A percentile compares a stretch with the other conserved stretches of the same genome.
These are phyloP conservation scores for Ananas comosus DNA, from an alignment of 176 grass and related monocot species.

Conservation along the genomic window DNA sequence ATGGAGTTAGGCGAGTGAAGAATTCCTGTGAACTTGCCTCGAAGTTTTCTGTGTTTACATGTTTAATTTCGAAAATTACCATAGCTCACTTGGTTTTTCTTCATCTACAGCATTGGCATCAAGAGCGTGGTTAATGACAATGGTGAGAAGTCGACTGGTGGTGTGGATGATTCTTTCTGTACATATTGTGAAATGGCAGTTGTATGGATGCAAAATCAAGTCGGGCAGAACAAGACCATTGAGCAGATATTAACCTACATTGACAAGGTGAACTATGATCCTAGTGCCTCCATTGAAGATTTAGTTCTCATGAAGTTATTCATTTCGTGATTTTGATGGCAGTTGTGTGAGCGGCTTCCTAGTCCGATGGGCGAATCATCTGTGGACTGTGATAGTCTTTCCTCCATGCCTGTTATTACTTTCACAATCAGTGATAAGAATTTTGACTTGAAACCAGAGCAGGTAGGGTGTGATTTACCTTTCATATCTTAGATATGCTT, in stretches of 20 bases:
- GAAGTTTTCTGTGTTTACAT: not conserved
- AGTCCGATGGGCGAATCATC: conserved; percentile 39
- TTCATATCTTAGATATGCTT: not conserved
- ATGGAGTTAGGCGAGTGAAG: conserved; percentile 18
- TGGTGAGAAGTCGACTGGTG: not conserved
- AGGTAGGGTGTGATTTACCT: conserved; percentile 24
- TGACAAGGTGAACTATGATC: conserved; percentile 25
- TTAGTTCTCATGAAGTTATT: not conserved
- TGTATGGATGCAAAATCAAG: conserved; percentile 39
- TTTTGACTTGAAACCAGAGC: conserved; percentile 37
- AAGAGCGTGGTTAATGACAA: conserved; percentile 27
- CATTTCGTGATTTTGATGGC: conserved; percentile 1
- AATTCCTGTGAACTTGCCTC: not conserved
- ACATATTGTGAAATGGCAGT: conserved; percentile 39
- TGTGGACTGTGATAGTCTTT: conserved; percentile 37
- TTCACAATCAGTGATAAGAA: conserved; percentile 43
- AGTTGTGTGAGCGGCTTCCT: conserved; percentile 43
- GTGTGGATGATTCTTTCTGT: conserved; percentile 24
- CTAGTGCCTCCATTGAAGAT: conserved; percentile 6
- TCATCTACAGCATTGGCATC: conserved; percentile 19
- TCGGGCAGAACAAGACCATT: conserved; percentile 30
- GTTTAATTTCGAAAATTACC: not conserved
- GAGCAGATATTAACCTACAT: conserved; percentile 37
- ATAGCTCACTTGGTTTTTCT: too few relatives aligned
- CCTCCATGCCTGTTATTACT: conserved; percentile 40